Evolutionary conservation across 1,284 basidiomycete genomes (phyloP).

Genomic region (Cryptococcus floricola): DNA sequence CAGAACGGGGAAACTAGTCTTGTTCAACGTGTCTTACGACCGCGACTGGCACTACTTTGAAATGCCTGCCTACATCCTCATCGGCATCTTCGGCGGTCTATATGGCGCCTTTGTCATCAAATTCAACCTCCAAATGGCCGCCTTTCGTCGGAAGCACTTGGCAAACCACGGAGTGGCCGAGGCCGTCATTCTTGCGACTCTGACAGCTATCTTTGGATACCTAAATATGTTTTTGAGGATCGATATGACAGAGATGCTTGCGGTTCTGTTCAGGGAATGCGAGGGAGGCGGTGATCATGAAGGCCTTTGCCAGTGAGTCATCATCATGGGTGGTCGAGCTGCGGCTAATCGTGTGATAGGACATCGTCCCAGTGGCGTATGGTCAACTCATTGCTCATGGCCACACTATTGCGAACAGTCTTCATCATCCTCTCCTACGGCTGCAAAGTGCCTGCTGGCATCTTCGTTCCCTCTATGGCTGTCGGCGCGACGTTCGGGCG

Average conservation of each 20-base stretch:
- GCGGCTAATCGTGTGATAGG: constrained; percentile 49
- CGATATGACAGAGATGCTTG: constrained; percentile 97
- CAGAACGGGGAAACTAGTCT: constrained; percentile 92
- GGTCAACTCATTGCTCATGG: constrained; percentile 85
- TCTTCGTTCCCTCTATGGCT: constrained; percentile 97
- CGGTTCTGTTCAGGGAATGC: constrained; percentile 95
- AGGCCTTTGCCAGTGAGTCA: constrained; percentile 85
- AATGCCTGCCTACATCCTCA: constrained; percentile 87
- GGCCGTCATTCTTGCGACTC: constrained; percentile 75
- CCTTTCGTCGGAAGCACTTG: constrained; percentile 87
- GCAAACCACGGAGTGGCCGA: constrained; percentile 80
- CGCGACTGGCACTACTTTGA: constrained; percentile 99
- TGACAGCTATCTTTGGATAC: constrained; percentile 90
- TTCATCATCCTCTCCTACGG: constrained; percentile 93
- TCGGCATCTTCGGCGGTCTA: constrained; percentile 93
- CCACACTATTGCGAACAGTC: constrained; percentile 79
- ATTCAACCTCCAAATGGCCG: constrained; percentile 91
- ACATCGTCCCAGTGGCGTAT: constrained; percentile 90
- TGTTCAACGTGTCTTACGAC: constrained; percentile 97
- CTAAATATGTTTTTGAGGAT: constrained; percentile 92
- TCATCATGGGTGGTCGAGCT: not conserved
- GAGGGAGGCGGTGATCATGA: constrained; percentile 89
- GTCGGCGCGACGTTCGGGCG: constrained; percentile 93
- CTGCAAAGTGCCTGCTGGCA: constrained; percentile 93
- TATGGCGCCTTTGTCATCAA: constrained; percentile 97